phyloP scores from a whole-genome alignment of 768 basidiomycete genomes.

The Mycena olivaceomarginata region DNA sequence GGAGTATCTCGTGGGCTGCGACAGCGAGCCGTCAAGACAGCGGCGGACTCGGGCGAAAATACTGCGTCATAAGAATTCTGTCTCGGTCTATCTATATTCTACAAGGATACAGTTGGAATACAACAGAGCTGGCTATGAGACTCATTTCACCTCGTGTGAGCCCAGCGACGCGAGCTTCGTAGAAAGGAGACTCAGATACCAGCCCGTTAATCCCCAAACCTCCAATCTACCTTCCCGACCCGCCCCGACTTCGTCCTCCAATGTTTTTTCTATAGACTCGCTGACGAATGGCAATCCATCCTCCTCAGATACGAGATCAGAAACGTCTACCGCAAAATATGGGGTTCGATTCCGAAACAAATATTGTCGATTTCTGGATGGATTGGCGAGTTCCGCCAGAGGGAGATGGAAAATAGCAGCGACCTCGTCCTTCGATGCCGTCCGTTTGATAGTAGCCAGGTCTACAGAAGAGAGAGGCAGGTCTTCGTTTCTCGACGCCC shows the following conservation, averaged over 20 bases:
- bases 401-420: conserved; percentile 84
- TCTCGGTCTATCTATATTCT: not conserved
- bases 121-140: not conserved
- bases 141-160: conserved; percentile 53
- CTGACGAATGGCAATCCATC: conserved; percentile 30
- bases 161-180: conserved; percentile 63
- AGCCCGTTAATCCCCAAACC: conserved; percentile 91
- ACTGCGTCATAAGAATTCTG: conserved; percentile 44
- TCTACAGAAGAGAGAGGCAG: conserved; percentile 77
- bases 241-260: conserved; percentile 64
- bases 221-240: conserved; percentile 72
- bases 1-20: conserved; percentile 37
- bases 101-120: not conserved
- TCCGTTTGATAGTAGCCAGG: conserved; percentile 65
- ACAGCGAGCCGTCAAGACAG: conserved; percentile 25
- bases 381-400: conserved; percentile 68
- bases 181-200: conserved; percentile 83
- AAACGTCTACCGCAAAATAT: conserved; percentile 83
- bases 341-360: conserved; percentile 74
- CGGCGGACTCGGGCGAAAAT: not conserved
- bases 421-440: conserved; percentile 78
- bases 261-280: conserved; percentile 31
- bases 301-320: conserved; percentile 67
- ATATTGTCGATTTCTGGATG: conserved; percentile 67
- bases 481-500: conserved; percentile 52